Percentiles rank a stretch among this genome's conserved stretches.
Evolutionary conservation across 192 early-diverging fungal species (phyloP).

Genomic region (Endogone sp.): DNA sequence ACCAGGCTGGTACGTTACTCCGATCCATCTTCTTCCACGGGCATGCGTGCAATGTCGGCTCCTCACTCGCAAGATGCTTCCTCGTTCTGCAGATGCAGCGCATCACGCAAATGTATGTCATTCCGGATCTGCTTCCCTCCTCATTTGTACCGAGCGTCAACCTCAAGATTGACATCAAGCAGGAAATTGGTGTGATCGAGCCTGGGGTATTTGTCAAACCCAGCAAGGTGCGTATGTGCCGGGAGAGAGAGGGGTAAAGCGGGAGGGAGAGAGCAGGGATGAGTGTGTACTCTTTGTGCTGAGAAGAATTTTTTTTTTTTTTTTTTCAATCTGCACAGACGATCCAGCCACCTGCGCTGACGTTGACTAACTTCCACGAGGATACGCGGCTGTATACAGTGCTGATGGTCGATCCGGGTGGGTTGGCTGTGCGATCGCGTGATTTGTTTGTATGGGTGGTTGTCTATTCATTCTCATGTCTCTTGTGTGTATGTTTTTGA

Average conservation of each 20-base stretch:
- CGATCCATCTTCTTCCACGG: neutral
- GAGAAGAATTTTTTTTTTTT: constrained; percentile 5
- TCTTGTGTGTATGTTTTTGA: neutral
- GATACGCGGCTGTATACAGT: constrained; percentile 66
- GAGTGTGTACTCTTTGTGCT: too few species aligned
- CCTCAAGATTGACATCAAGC: constrained; percentile 34
- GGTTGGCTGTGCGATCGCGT: too few species aligned
- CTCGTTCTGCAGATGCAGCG: constrained; percentile 45
- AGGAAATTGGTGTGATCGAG: constrained; percentile 29
- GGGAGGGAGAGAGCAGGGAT: too few species aligned
- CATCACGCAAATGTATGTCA: constrained; percentile 70
- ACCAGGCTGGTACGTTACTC: constrained; percentile 26
- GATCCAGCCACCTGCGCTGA: constrained; percentile 46
- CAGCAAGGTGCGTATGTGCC: constrained; percentile 22
- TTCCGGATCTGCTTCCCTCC: constrained; percentile 64
- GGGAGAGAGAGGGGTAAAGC: neutral
- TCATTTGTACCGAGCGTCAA: constrained; percentile 41
- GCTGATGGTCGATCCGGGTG: constrained; percentile 65
- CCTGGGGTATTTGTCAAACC: constrained; percentile 33
- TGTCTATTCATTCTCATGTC: neutral
- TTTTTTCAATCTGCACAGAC: constrained; percentile 43
- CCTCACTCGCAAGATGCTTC: constrained; percentile 9
- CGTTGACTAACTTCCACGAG: constrained; percentile 59
- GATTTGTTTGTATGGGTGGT: too few species aligned
- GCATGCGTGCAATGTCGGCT: neutral